Evolutionary conservation across 2,329 filamentous ascomycete genomes (phyloP).

Genomic region (Didymella exigua): DNA sequence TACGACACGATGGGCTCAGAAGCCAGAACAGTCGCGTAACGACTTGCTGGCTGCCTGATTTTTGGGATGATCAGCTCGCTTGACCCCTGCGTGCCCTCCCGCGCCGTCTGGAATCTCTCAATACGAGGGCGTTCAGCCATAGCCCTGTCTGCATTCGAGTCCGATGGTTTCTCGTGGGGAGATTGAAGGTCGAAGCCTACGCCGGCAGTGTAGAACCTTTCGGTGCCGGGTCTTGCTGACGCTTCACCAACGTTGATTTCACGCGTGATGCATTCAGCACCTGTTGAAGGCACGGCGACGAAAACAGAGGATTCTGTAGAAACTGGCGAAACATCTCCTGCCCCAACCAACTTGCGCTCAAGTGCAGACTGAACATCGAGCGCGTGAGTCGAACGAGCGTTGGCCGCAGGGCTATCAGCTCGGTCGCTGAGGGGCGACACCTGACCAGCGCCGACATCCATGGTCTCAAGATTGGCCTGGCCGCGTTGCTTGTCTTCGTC

Average conservation of each 20-base stretch:
- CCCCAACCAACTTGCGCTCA: constrained; percentile 31
- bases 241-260: background rate
- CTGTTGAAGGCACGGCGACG: background rate
- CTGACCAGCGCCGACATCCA: constrained; percentile 27
- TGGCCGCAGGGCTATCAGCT: background rate
- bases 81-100: constrained; percentile 13
- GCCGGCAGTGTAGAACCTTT: constrained; percentile 7
- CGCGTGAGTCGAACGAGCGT: background rate
- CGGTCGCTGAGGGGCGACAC: constrained; percentile 27
- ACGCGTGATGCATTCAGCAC: background rate
- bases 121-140: constrained; percentile 17
- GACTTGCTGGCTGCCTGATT: constrained; percentile 12
- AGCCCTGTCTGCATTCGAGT: constrained; percentile 15
- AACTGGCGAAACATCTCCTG: constrained; percentile 35
- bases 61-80: constrained; percentile 21
- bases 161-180: background rate
- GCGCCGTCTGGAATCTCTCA: constrained; percentile 17
- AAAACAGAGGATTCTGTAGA: constrained; percentile 19
- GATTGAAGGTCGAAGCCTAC: background rate
- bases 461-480: constrained; percentile 24
- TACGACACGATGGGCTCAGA: constrained; percentile 13
- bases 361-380: constrained; percentile 21
- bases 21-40: constrained; percentile 8
- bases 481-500: background rate
- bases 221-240: background rate